Evolutionary conservation across 2,329 filamentous ascomycete species (phyloP), one percentile per base, ranked within the genome.

Genomic region (Diaporthe longicolla): DNA sequence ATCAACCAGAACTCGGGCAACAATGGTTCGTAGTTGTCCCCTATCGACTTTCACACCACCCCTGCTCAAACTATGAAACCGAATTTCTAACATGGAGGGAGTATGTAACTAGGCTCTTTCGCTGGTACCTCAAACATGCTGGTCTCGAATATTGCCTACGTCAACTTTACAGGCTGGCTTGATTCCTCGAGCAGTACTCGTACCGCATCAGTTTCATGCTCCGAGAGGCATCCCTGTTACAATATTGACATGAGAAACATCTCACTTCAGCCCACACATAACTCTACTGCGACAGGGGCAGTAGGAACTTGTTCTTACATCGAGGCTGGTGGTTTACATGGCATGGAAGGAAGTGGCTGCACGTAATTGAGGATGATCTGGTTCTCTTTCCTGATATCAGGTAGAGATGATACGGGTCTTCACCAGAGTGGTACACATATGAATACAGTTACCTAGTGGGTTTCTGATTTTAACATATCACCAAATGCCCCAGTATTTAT

Each of bases 161-260:
- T 85, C 37, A 88, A 89, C 75, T 89, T 89, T 72, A 87, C 85
- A 0, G 88, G 88, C 1, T 86, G 83, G 72, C 78, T 86, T 7
- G 61, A 54, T 43, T 58, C 69, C 17, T 78, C 82, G n/a, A 81
- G 78, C 1, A 78, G 77, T 11, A 82, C 78, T 8, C 81, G 79
- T 65, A 84, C 82, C 9, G 83, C 84, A 6, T 81, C 79, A n/a
- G 81, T 89, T 0, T 85, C 83, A 54, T 90, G 88, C 76, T 86
- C 83, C 1, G 82, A 80, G 0, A 79, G 83, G n/a, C 77, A 88
- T 68, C 87, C 87, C 6, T 90, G 88, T 77, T 88, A 83, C 78
- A 84, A 87, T 76, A 87, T 89, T 73, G 80, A 81, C 4, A 85
- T 86, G 58, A 59, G 65, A 19, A 74, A 76, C 21, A 77, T 78